phyloP scores from a whole-genome alignment of 2,329 filamentous ascomycete genomes.

The Epichloe aotearoae region DNA sequence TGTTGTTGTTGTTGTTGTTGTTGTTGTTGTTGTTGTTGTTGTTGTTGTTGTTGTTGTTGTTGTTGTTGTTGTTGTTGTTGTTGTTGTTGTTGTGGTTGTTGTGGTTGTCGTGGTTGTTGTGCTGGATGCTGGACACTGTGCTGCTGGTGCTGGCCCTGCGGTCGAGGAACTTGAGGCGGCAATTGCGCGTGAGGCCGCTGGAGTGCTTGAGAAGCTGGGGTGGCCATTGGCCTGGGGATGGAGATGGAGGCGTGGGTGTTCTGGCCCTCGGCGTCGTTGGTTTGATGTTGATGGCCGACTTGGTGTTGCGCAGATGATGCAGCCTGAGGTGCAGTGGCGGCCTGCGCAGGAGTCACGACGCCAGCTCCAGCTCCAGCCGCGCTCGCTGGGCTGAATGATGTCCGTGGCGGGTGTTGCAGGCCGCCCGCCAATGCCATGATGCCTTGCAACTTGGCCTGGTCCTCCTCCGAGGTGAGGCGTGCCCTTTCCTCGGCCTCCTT shows the following conservation, averaged over 20 bases:
- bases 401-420: slow-evolving; percentile 29
- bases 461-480: slow-evolving; percentile 43
- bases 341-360: slow-evolving; percentile 22
- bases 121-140: slow-evolving; percentile 4
- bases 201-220: slow-evolving; percentile 14
- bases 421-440: slow-evolving; percentile 43
- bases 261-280: background rate
- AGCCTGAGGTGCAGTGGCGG: slow-evolving; percentile 16
- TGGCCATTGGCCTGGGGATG: slow-evolving; percentile 3
- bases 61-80: slow-evolving; percentile 7
- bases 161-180: slow-evolving; percentile 12
- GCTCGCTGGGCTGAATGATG: slow-evolving; percentile 12
- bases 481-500: slow-evolving; percentile 55
- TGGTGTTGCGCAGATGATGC: slow-evolving; percentile 3
- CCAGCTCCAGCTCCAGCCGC: slow-evolving; percentile 15
- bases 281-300: background rate
- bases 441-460: slow-evolving; percentile 46
- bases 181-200: slow-evolving; percentile 16
- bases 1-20: slow-evolving; percentile 8
- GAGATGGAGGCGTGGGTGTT: background rate
- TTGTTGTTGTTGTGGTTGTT: slow-evolving; percentile 7
- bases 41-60: slow-evolving; percentile 7
- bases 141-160: slow-evolving; percentile 11
- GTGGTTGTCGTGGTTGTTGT: slow-evolving; percentile 8
- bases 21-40: slow-evolving; percentile 8